A percentile compares a stretch with the other conserved stretches of the same genome.
These are phyloP conservation scores for Linum tenue DNA, from an alignment of 345 rosid genomes.

Conservation along the genomic window DNA sequence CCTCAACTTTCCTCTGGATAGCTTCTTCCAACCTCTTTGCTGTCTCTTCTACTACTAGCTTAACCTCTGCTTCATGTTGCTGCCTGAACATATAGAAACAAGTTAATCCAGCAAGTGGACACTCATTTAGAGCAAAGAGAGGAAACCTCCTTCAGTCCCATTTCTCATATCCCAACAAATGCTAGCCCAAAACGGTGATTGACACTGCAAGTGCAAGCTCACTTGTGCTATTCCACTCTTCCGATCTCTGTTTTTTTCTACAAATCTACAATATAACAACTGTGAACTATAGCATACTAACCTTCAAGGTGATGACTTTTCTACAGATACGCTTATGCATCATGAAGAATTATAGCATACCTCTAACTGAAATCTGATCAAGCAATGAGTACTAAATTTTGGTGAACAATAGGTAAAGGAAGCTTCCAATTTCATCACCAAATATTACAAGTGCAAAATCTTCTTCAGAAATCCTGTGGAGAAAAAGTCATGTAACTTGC, in stretches of 20 bases:
- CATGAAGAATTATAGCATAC: conserved; percentile 50
- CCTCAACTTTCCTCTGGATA: conserved; percentile 62
- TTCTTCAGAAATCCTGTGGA: conserved; percentile 83
- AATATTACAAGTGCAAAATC: conserved; percentile 67
- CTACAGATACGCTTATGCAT: conserved; percentile 47
- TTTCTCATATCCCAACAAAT: conserved; percentile 30
- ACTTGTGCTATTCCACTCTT: conserved; percentile 1
- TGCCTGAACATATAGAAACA: conserved; percentile 50
- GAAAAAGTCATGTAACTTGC: conserved; percentile 59
- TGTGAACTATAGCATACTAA: conserved; percentile 30
- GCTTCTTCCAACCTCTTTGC: conserved; percentile 75
- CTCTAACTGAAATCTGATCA: conserved; percentile 83
- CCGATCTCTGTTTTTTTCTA: conserved; percentile 14
- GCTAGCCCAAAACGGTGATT: conserved; percentile 17
- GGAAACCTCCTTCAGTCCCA: conserved; percentile 14
- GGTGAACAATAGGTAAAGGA: conserved; percentile 64
- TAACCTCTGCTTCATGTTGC: conserved; percentile 80
- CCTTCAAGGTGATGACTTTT: conserved; percentile 50
- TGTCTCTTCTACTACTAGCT: conserved; percentile 90
- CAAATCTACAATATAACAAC: conserved; percentile 23
- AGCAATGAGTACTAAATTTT: conserved; percentile 61
- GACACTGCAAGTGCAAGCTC: conserved; percentile 12
- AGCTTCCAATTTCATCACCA: conserved; percentile 61
- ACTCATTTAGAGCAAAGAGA: conserved; percentile 3
- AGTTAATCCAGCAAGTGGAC: conserved; percentile 30